Conservation (phyloP, 2,329 filamentous ascomycete species). For the Neocucurbitaria cava region DNA sequence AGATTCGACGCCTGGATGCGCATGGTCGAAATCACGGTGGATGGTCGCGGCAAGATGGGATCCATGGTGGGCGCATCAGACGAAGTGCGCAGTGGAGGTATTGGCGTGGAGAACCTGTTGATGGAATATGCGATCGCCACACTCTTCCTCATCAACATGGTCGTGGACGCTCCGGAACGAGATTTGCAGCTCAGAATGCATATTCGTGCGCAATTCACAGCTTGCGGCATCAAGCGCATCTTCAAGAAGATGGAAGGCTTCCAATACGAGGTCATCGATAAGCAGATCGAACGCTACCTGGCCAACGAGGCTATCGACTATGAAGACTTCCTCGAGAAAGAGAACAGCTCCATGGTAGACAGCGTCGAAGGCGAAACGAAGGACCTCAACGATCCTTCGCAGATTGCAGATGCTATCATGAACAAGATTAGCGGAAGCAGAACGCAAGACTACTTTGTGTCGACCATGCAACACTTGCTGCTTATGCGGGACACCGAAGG, state of each 20-base stretch:
- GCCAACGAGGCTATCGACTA: constrained; percentile 98
- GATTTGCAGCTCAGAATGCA: constrained; percentile 93
- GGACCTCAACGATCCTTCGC: constrained; percentile 89
- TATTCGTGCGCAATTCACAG: constrained; percentile 93
- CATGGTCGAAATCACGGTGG: constrained; percentile 94
- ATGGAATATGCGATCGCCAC: constrained; percentile 99
- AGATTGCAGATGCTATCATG: constrained; percentile 94
- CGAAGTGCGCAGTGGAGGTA: constrained; percentile 92
- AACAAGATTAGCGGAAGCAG: constrained; percentile 81
- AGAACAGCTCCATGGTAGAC: constrained; percentile 90
- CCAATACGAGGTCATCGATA: constrained; percentile 97
- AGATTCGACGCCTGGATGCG: constrained; percentile 99
- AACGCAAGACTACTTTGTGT: constrained; percentile 94
- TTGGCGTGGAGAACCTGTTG: constrained; percentile 97
- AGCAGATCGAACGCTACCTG: constrained; percentile 93
- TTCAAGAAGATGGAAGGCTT: constrained; percentile 97
- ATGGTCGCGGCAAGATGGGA: constrained; percentile 98
- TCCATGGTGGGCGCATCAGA: constrained; percentile 96
- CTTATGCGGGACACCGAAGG: constrained; percentile 90
- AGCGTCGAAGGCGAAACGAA: constrained; percentile 84
- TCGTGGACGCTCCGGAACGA: constrained; percentile 87
- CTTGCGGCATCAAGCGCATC: constrained; percentile 92
- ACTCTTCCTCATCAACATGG: constrained; percentile 94
- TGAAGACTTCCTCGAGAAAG: constrained; percentile 92
- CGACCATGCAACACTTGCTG: constrained; percentile 91